Base-by-base conservation (phyloP, 2,329 filamentous ascomycete species). In the Bipolaris gigantea region DNA sequence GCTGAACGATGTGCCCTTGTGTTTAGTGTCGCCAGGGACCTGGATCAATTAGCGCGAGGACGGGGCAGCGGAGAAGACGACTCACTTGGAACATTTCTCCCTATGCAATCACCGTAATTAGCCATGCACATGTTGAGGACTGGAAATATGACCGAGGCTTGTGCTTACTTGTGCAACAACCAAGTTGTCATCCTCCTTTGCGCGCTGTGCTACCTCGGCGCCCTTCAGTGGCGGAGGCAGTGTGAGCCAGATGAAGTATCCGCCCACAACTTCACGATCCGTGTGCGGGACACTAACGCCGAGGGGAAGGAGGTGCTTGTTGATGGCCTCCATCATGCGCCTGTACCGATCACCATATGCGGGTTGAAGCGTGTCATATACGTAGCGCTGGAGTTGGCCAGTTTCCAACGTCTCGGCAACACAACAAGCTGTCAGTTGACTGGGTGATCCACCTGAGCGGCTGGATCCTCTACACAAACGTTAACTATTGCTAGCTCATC, bases 181-280 rank as follows among this genome's bases (percentile, higher is more conserved):
- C 51, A 95, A 72, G 42, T 85, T 84, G 71, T 89, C 87, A 50
- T 87, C 83, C 19, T 78, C 74, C 65, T 81, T 76, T 15, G 87
- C 87, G 35, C 78, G 77, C 62, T 80, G 75, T 6, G 83, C 83
- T 30, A 91, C 77, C 7, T 81, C 79, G 30, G 75, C 75, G 33
- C 81, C 85, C 8, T 80, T 77, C 49, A 88, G 75, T 40, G 69
- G 50, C 58, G 71, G 58, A 0, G 87, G 86, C 4, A 96, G 73
- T 1, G 79, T 80, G 23, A 95, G 73, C 91, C 91, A 96, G 43
- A 96, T 78, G 71, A 96, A 96, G 71, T 93, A 96, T 0, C 92
- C 92, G 0, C 92, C 92, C 27, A 87, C 88, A 3, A 87, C 72
- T 3, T 77, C 70, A 32, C 77, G 73, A 50, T 76, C 71, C 1